Conservation (phyloP, 345 rosid genomes). For the Brassica cretica region DNA sequence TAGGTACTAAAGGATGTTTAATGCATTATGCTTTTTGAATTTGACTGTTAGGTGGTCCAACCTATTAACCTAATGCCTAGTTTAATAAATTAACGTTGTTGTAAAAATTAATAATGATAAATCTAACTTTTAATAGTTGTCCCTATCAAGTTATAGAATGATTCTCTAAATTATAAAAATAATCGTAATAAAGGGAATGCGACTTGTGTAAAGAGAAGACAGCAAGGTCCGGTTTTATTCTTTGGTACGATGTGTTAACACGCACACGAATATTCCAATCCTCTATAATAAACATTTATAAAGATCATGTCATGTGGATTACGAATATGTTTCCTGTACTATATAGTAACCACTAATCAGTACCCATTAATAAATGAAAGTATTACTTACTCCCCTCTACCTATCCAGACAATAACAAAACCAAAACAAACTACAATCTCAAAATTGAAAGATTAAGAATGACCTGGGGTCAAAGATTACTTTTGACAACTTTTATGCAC, state of each 20-base stretch:
- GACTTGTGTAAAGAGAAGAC: conserved; percentile 32
- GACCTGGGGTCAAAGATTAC: background rate
- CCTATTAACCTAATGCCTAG: background rate
- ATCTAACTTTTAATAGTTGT: background rate
- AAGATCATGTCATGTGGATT: background rate
- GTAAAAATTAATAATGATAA: background rate
- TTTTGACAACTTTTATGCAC: conserved; percentile 16
- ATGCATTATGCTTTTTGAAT: conserved; percentile 16
- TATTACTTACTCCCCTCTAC: background rate
- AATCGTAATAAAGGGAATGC: background rate
- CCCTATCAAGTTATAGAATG: conserved; percentile 16
- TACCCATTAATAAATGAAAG: background rate
- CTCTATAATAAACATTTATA: conserved; percentile 7
- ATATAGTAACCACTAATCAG: background rate
- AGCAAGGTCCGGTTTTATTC: background rate
- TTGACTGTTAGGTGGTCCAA: background rate
- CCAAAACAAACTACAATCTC: background rate
- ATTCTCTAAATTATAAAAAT: background rate
- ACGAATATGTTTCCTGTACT: background rate
- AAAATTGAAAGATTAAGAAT: background rate
- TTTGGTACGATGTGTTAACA: conserved; percentile 14
- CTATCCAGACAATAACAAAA: background rate
- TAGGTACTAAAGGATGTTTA: background rate
- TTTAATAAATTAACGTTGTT: background rate
- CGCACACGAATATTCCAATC: conserved; percentile 20